Evolutionary conservation across 2,329 filamentous ascomycete species (phyloP).

Genomic region (Podosphaera xanthii): DNA sequence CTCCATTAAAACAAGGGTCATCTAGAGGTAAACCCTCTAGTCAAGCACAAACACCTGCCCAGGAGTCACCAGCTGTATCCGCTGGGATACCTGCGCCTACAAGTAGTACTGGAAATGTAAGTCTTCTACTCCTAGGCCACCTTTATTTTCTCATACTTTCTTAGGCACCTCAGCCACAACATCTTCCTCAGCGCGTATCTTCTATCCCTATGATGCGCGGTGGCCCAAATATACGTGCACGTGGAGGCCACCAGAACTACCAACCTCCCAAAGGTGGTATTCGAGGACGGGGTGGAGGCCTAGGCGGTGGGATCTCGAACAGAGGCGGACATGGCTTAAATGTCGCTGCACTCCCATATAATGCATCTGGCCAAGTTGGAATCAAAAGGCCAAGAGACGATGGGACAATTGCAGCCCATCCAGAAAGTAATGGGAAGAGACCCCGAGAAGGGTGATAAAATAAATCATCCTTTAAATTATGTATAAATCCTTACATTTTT

Average conservation of each 20-base stretch:
- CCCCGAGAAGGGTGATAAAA: conserved; percentile 19
- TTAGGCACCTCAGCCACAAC: conserved; percentile 8
- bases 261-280: conserved; percentile 6
- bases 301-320: conserved; percentile 5
- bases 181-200: conserved; percentile 8
- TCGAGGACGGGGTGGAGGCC: conserved; percentile 11
- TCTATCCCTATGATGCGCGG: conserved; percentile 15
- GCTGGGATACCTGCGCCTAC: conserved; percentile 9
- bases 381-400: conserved; percentile 14
- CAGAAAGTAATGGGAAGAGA: conserved; percentile 21
- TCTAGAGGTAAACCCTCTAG: conserved; percentile 8
- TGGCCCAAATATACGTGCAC: conserved; percentile 7
- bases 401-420: conserved; percentile 10
- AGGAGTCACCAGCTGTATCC: conserved; percentile 3
- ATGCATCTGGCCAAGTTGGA: conserved; percentile 11
- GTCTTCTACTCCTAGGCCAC: conserved; percentile 2
- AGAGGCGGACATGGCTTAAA: conserved; percentile 13
- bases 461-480: background rate
- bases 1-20: conserved; percentile 5
- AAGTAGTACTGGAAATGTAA: conserved; percentile 13
- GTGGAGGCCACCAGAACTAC: conserved; percentile 9
- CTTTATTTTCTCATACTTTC: conserved; percentile 3
- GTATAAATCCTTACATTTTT: too few species aligned
- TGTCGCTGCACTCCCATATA: conserved; percentile 13
- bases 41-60: conserved; percentile 2